Evolutionary conservation across 2,329 filamentous ascomycete genomes (phyloP).

Genomic region (Fusarium liriodendri): DNA sequence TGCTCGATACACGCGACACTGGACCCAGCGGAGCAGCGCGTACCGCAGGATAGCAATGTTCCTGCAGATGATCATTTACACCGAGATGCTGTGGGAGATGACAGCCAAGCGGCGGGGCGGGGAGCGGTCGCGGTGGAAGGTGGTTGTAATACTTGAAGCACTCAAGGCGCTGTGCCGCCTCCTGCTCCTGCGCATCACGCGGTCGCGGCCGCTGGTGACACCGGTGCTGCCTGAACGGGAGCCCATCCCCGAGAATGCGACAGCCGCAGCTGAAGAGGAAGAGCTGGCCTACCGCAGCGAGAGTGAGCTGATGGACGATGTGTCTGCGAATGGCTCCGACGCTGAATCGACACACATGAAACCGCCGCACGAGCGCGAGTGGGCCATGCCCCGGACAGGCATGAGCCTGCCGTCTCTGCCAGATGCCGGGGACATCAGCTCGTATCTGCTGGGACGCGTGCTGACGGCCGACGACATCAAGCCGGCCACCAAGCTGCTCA

Average conservation of each 20-base stretch:
- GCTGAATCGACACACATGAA: conserved; percentile 38
- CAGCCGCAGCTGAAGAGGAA: conserved; percentile 60
- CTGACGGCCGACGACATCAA: conserved; percentile 97
- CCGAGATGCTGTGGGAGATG: conserved; percentile 98
- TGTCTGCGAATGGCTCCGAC: conserved; percentile 47
- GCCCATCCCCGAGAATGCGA: conserved; percentile 72
- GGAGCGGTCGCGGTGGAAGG: conserved; percentile 83
- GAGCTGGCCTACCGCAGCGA: conserved; percentile 52
- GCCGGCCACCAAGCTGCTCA: conserved; percentile 86
- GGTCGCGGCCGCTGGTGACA: conserved; percentile 82
- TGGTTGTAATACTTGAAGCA: conserved; percentile 85
- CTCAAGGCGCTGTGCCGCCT: conserved; percentile 88
- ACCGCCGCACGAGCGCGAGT: conserved; percentile 67
- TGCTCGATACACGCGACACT: conserved; percentile 75
- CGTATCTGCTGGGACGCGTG: conserved; percentile 89
- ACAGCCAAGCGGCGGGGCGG: conserved; percentile 86
- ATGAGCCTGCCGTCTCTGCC: conserved; percentile 87
- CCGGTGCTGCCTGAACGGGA: conserved; percentile 90
- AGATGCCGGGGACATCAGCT: conserved; percentile 82
- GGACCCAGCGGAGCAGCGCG: conserved; percentile 70
- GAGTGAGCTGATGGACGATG: conserved; percentile 57
- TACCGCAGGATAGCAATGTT: conserved; percentile 86
- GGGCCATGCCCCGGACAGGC: conserved; percentile 95
- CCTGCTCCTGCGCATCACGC: conserved; percentile 83
- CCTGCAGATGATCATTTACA: conserved; percentile 92